Evolutionary conservation across 2,329 filamentous ascomycete genomes (phyloP), one percentile per base, ranked within the genome.

Genomic region (Myriosclerotinia curreyana): DNA sequence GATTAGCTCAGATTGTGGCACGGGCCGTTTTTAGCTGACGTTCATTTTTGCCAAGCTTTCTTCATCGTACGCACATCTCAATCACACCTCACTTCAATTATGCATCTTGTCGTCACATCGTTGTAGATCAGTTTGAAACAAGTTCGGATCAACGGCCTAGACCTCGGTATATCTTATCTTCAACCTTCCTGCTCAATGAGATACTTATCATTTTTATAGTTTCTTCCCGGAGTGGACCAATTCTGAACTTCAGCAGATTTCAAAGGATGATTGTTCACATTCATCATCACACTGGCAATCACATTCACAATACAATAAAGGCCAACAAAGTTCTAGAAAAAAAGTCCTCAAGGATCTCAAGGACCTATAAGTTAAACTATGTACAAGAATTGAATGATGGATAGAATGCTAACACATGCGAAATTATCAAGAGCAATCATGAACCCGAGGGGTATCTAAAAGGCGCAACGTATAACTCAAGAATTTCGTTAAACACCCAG

Each of bases 381-480:
- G 31, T 63, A 63, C 52, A 63, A 38, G 61, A 63, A 63, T 4
- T 63, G 61, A 63, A 63, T 34, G 22, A 50, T 38, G 44, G 12
- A 36, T 22, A 54, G 53, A 62, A 31, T 56, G 61, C 52, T 22
- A 31, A 58, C 42, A 40, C 52, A 46, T 52, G 59, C 54, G 52
- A 60, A 40, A 36, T 38, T 40, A 50, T 38, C 51, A 34, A 17
- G 58, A 5, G 52, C 61, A 58, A 31, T 40, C 40, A 53, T 20
- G 15, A 50, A 49, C 61, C 51, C 31, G 58, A 63, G 44, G 44
- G 22, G n/a, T 50, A 50, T 63, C 61, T 46, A 58, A 63, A 58
- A 48, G 55, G 55, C 55, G 42, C 53, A 40, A 50, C 44, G 42
- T 28, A 58, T 42, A n/a, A 58, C 17, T 46, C 22, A 50, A 58